phyloP scores from a whole-genome alignment of 139 green algal species.

The Tetradesmus lagerheimii region DNA sequence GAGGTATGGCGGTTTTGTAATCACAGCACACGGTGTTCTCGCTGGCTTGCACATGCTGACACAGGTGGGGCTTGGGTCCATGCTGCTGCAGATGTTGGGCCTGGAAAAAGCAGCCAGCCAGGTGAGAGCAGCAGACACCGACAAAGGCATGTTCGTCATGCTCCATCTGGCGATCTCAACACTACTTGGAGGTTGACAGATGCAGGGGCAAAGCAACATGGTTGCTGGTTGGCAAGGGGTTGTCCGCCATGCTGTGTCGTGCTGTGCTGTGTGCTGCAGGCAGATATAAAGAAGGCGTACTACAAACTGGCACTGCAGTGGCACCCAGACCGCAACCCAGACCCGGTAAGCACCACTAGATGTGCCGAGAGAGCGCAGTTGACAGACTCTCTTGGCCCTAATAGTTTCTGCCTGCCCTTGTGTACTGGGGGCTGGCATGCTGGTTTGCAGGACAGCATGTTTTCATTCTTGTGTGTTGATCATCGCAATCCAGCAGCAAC shows the following conservation, averaged over 20 bases:
- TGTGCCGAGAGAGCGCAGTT: not conserved
- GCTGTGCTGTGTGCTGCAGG: constrained; percentile 41
- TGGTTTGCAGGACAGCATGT: not conserved
- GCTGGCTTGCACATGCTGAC: not conserved
- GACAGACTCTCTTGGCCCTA: no score
- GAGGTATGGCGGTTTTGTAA: constrained; percentile 39
- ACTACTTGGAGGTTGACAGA: no score
- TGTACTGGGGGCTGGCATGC: no score
- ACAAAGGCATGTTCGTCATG: not conserved
- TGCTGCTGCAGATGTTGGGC: constrained; percentile 69
- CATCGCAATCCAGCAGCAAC: not conserved
- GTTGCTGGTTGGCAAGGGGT: no score
- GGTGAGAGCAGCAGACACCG: constrained; percentile 37
- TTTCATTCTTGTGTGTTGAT: not conserved
- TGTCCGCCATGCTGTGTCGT: not conserved
- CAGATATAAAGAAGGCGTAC: constrained; percentile 91
- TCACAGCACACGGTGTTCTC: not conserved
- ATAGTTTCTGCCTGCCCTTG: no score
- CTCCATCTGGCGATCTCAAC: no score
- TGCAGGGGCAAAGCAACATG: no score
- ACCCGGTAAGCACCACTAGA: constrained; percentile 16
- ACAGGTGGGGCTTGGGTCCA: not conserved
- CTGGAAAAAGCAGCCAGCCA: constrained; percentile 68
- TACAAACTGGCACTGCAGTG: constrained; percentile 85
- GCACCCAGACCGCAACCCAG: constrained; percentile 95